A percentile compares a stretch with the other conserved stretches of the same genome.
phyloP scores from a whole-genome alignment of 2,329 filamentous ascomycete genomes.

The Celoporthe dispersa region DNA sequence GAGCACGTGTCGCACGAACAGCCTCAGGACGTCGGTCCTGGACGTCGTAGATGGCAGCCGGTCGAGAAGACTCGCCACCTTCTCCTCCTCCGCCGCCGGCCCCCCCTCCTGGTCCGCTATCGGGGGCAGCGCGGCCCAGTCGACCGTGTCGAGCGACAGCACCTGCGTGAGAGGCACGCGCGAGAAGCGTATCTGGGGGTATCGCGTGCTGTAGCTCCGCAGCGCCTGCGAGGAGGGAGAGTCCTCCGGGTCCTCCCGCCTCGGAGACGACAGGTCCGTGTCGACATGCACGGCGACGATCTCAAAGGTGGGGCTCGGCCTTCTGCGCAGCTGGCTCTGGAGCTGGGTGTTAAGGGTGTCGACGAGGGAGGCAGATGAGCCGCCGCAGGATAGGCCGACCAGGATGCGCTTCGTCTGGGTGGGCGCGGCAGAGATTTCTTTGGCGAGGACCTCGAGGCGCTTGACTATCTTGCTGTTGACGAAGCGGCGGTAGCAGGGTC shows the following conservation, averaged over 20 bases:
- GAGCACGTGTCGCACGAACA: conserved; percentile 74
- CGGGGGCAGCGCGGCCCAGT: conserved; percentile 55
- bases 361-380: conserved; percentile 78
- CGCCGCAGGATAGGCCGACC: conserved; percentile 80
- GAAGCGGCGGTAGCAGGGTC: conserved; percentile 78
- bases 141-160: conserved; percentile 54
- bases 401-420: conserved; percentile 59
- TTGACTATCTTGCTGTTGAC: conserved; percentile 79
- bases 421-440: conserved; percentile 48
- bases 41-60: conserved; percentile 75
- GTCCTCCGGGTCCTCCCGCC: conserved; percentile 18
- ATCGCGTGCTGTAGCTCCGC: conserved; percentile 59
- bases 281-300: conserved; percentile 65
- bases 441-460: conserved; percentile 61
- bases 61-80: conserved; percentile 60
- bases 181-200: conserved; percentile 69
- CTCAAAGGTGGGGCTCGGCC: conserved; percentile 69
- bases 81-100: conserved; percentile 38
- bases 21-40: conserved; percentile 71
- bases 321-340: conserved; percentile 65
- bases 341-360: conserved; percentile 75
- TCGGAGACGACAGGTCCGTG: conserved; percentile 36
- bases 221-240: conserved; percentile 50
- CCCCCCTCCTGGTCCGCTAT: conserved; percentile 24
- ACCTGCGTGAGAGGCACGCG: conserved; percentile 67